Conservation (phyloP, 129 eudicot species). For the Cynara cardunculus region DNA sequence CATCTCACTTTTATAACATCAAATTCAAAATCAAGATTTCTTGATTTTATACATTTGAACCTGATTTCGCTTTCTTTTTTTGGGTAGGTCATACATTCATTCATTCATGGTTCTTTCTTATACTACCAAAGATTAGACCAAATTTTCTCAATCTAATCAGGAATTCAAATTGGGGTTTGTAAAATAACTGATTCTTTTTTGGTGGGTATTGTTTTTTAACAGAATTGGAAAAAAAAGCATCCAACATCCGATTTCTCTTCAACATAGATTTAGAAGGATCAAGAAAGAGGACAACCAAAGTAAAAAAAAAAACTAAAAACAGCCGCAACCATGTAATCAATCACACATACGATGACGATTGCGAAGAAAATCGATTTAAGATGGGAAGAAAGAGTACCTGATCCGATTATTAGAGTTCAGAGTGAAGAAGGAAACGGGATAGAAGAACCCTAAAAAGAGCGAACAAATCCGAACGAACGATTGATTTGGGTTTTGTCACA, state of each 20-base stretch:
- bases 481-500: not conserved
- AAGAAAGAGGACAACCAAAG: no score
- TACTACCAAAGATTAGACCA: not conserved
- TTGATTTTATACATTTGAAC: not conserved
- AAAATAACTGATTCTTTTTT: not conserved
- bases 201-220: not conserved
- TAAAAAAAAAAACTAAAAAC: no score
- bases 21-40: conserved; percentile 15
- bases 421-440: not conserved
- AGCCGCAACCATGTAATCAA: not conserved
- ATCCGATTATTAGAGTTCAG: conserved; percentile 38
- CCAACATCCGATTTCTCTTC: no score
- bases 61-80: not conserved
- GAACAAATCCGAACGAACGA: conserved; percentile 18
- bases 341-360: not conserved
- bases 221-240: no score
- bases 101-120: not conserved
- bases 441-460: conserved; percentile 28
- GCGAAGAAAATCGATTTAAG: not conserved
- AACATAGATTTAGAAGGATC: no score
- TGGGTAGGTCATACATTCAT: conserved; percentile 22
- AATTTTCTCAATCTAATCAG: not conserved
- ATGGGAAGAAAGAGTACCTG: conserved; percentile 21
- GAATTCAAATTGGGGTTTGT: conserved; percentile 5
- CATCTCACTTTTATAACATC: conserved; percentile 9